phyloP scores from a whole-genome alignment of 2,329 filamentous ascomycete genomes.

The Pseudohalonectria lignicola region DNA sequence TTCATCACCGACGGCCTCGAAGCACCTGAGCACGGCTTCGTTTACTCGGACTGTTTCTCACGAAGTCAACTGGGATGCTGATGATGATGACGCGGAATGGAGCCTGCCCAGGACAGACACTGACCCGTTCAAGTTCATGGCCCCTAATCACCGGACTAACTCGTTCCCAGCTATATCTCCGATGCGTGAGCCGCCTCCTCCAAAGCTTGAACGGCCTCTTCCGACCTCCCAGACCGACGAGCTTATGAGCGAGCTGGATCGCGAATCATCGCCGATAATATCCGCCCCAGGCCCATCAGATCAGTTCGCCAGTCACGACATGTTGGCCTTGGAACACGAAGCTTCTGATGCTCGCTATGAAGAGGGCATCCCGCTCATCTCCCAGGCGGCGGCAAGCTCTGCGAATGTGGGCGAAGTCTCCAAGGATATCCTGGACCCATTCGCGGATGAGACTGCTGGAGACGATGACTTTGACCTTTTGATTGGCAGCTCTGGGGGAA shows the following conservation, averaged over 20 bases:
- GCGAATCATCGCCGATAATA: constrained; percentile 24
- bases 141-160: constrained; percentile 45
- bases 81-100: constrained; percentile 49
- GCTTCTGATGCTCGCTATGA: constrained; percentile 51
- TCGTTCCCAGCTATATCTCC: constrained; percentile 50
- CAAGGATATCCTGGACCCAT: too few species aligned
- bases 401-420: too few species aligned
- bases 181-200: constrained; percentile 15
- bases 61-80: constrained; percentile 46
- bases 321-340: too few species aligned
- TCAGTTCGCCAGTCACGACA: too few species aligned
- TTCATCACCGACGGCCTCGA: constrained; percentile 14
- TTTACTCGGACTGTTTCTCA: constrained; percentile 55
- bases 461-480: constrained; percentile 54
- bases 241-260: constrained; percentile 41
- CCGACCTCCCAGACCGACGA: constrained; percentile 40
- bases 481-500: constrained; percentile 20
- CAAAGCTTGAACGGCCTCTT: constrained; percentile 25
- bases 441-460: constrained; percentile 15
- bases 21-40: constrained; percentile 50
- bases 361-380: constrained; percentile 56
- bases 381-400: constrained; percentile 17
- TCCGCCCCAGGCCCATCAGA: too few species aligned
- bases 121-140: constrained; percentile 51
- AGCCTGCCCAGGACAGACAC: constrained; percentile 37